Base-by-base conservation (phyloP, 2,329 filamentous ascomycete genomes). In the Claviceps sp. region DNA sequence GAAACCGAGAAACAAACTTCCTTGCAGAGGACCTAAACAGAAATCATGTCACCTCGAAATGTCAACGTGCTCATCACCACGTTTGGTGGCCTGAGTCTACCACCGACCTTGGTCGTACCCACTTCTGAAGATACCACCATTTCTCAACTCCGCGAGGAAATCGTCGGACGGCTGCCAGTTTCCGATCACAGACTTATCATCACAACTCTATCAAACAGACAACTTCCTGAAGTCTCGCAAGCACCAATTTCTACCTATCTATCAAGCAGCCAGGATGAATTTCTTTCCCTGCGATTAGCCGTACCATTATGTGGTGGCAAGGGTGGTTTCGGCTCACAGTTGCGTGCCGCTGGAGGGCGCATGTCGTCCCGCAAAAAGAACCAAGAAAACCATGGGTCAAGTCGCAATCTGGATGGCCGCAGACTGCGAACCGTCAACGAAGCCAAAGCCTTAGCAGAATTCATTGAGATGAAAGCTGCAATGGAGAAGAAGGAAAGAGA, bases 401-500 rank as follows among this genome's bases (percentile, higher is more conserved):
- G 88, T 63, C 82, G 93, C 57, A 98, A 97, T 59, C 76, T 98
- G 2, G 93, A 97, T 62, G 93, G 93, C 0, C 82, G 93, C 22
- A 80, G 93, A 52, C 68, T 98, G 52, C 83, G 94, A 49, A 97
- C 93, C 2, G 88, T 97, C 30, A 91, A 87, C 40, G 93, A 98
- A 66, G 93, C 93, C 37, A 98, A 98, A 68, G 87, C 89, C 1
- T 74, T 98, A 20, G 93, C 94, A 0, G 90, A 97, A 65, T 97
- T 96, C 62, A 77, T 97, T 2, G 89, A 90, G 2, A 87, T 95
- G 59, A 96, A 97, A 65, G 93, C 94, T 0, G 91, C 96, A 55
- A 96, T 98, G 91, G 93, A 96, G 57, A 83, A 85, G 68, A 88
- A 88, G 64, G 89, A 97, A 66, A 91, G 89, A 62, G 90, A 96